Evolutionary conservation across 257 asterid species (phyloP), one percentile per base, ranked within the genome.

Genomic region (Gentiana macrophylla): DNA sequence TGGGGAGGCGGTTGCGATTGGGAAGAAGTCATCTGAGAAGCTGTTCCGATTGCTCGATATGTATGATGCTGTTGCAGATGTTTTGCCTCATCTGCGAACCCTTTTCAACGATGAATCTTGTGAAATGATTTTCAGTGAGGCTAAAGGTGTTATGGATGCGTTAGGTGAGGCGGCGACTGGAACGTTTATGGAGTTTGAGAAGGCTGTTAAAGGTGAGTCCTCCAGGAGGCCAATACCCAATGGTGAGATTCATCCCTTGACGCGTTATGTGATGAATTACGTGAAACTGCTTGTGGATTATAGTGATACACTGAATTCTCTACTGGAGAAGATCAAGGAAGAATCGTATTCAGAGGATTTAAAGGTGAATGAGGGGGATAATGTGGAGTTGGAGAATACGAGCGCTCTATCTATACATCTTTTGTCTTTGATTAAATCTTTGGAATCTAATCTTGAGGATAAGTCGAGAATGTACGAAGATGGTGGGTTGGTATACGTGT

Each of bases 241-340:
- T 64, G 97, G 86, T 62, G 97, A 85, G 69, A 83, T 92, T 62
- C 98, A 88, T 58, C 98, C 97, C 9, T 82, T 92, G 61, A 74
- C 84, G 44, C 80, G 98, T 4, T 92, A 92, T 70, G 98, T 92
- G 50, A 92, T 92, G 98, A 92, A 92, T 70, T 92, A 92, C 67
- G 80, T 77, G 34, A 87, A 80, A 67, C 73, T 88, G 77, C 88
- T 92, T 34, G 98, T 77, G 65, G 98, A 84, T 77, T 92, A 89
- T 56, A 77, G 93, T 50, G 72, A 69, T 41, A 85, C 96, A 5
- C 81, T 92, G 12, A 86, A 85, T 72, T 66, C 62, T 32, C 82
- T 88, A 15, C 56, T 92, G 80, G 86, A 62, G 52, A 70, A 69
- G 52, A 65, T 68, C 49, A 82, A 79, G 74, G 63, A 61, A 56